Percentiles rank a stretch among this genome's conserved stretches.
Conservation (phyloP, 139 green algal genomes). For the Haematococcus lacustris region DNA sequence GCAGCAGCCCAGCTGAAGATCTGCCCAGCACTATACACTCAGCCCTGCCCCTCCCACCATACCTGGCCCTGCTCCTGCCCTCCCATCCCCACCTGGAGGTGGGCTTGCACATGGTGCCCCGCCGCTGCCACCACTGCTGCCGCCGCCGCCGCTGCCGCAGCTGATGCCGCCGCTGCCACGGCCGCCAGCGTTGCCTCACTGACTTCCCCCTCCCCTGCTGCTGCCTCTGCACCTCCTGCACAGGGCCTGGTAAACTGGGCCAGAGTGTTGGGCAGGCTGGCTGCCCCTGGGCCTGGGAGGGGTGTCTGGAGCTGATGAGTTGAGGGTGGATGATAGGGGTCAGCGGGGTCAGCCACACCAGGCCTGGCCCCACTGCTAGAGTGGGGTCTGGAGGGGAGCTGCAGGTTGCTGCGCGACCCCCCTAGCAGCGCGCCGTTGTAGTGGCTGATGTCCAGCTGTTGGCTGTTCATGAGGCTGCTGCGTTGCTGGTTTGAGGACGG, state of each 20-base stretch:
- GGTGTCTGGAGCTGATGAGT: not conserved
- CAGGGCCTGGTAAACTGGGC: not conserved
- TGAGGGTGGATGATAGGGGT: too few relatives aligned
- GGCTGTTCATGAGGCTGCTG: not conserved
- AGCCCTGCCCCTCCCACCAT: not conserved
- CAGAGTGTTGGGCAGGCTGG: not conserved
- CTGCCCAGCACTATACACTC: too few relatives aligned
- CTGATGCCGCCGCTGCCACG: conserved; percentile 52
- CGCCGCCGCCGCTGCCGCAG: conserved; percentile 51
- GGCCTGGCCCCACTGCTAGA: not conserved
- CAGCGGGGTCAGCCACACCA: not conserved
- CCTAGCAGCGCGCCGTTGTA: not conserved
- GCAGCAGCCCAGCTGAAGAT: too few relatives aligned
- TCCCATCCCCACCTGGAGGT: conserved; percentile 39
- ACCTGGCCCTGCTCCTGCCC: not conserved
- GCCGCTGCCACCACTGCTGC: conserved; percentile 63
- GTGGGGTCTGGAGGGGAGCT: not conserved
- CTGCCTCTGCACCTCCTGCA: not conserved
- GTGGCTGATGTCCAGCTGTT: not conserved
- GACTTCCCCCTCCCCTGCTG: conserved; percentile 1
- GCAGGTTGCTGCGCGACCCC: not conserved
- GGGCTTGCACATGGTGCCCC: conserved; percentile 48
- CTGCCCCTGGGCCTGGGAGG: too few relatives aligned
- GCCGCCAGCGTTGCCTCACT: conserved; percentile 52
- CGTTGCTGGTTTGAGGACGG: too few relatives aligned